Conservation (phyloP, 2,329 filamentous ascomycete species). For the Exophiala bonariae region DNA sequence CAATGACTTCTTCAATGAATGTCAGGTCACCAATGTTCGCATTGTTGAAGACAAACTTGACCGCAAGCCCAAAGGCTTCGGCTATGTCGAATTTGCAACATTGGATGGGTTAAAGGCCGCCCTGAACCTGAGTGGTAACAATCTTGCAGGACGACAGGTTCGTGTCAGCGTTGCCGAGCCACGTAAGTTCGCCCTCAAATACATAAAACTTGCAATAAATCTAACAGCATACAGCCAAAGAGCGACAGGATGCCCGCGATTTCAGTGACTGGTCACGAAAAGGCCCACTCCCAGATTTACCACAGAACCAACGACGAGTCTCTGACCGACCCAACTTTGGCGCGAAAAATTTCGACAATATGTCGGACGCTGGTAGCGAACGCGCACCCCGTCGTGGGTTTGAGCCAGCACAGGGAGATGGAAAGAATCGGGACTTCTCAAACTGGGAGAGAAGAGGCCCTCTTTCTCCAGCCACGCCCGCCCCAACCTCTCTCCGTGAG, state of each 20-base stretch:
- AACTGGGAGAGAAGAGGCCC: slow-evolving; percentile 97
- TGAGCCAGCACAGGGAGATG: slow-evolving; percentile 65
- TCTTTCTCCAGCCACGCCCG: slow-evolving; percentile 66
- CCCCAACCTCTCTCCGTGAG: slow-evolving; percentile 46
- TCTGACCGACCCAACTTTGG: slow-evolving; percentile 55
- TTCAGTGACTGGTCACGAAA: slow-evolving; percentile 90
- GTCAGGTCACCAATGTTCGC: slow-evolving; percentile 84
- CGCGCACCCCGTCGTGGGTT: slow-evolving; percentile 70
- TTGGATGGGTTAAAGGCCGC: slow-evolving; percentile 91
- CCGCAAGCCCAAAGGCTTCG: slow-evolving; percentile 93
- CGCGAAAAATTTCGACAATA: slow-evolving; percentile 54
- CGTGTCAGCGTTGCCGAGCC: slow-evolving; percentile 95
- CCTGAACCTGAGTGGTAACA: slow-evolving; percentile 75
- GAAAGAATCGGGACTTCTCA: slow-evolving; percentile 75
- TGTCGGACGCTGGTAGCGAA: slow-evolving; percentile 60
- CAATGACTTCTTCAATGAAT: slow-evolving; percentile 79
- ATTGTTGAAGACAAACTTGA: slow-evolving; percentile 96
- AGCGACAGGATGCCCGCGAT: slow-evolving; percentile 74
- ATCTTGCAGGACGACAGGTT: slow-evolving; percentile 85
- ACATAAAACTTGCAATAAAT: neutral
- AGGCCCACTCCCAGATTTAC: slow-evolving; percentile 78
- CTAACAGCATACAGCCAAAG: slow-evolving; percentile 69
- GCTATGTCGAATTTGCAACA: slow-evolving; percentile 90
- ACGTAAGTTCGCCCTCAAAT: slow-evolving; percentile 66
- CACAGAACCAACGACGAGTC: slow-evolving; percentile 54